Percentiles rank a stretch among this genome's conserved stretches.
Evolutionary conservation across 2,329 filamentous ascomycete species (phyloP).

Genomic region (Exophiala alcalophila): DNA sequence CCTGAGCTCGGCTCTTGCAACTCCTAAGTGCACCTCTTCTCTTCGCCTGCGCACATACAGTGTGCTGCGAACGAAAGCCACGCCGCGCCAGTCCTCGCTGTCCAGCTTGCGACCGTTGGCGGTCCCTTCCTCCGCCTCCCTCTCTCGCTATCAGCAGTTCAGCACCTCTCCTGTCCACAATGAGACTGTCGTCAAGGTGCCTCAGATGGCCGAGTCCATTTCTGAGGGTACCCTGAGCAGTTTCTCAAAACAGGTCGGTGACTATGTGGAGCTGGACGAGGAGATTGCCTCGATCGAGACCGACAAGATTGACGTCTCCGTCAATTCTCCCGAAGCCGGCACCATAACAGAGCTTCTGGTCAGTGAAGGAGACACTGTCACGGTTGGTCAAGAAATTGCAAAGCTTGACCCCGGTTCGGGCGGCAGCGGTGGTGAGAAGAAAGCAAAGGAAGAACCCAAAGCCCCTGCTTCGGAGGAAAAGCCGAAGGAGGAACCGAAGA

Average conservation of each 20-base stretch:
- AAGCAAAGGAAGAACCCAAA: slow-evolving; percentile 44
- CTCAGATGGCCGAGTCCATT: slow-evolving; percentile 98
- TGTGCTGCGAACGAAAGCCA: slow-evolving; percentile 21
- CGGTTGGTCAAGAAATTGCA: slow-evolving; percentile 86
- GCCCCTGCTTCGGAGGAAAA: slow-evolving; percentile 51
- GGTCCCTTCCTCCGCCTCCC: slow-evolving; percentile 14
- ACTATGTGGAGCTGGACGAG: slow-evolving; percentile 92
- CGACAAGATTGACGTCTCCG: slow-evolving; percentile 98
- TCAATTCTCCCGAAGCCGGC: slow-evolving; percentile 89
- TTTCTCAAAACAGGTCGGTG: slow-evolving; percentile 88
- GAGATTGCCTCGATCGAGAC: slow-evolving; percentile 99
- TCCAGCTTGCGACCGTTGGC: slow-evolving; percentile 9
- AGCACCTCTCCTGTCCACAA: slow-evolving; percentile 28
- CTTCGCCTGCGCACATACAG: slow-evolving; percentile 23
- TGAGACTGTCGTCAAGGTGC: slow-evolving; percentile 85
- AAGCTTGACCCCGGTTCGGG: slow-evolving; percentile 77
- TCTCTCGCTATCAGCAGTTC: slow-evolving; percentile 25
- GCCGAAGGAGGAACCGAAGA: slow-evolving; percentile 47
- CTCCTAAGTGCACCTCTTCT: slow-evolving; percentile 17
- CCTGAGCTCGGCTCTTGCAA: slow-evolving; percentile 22
- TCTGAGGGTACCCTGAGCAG: slow-evolving; percentile 96
- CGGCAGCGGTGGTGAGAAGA: slow-evolving; percentile 54
- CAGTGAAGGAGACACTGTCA: slow-evolving; percentile 91
- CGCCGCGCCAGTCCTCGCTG: slow-evolving; percentile 7
- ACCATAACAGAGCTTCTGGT: slow-evolving; percentile 89